Conservation (phyloP, 192 early-diverging fungal species). For the Kappamyces sp. region DNA sequence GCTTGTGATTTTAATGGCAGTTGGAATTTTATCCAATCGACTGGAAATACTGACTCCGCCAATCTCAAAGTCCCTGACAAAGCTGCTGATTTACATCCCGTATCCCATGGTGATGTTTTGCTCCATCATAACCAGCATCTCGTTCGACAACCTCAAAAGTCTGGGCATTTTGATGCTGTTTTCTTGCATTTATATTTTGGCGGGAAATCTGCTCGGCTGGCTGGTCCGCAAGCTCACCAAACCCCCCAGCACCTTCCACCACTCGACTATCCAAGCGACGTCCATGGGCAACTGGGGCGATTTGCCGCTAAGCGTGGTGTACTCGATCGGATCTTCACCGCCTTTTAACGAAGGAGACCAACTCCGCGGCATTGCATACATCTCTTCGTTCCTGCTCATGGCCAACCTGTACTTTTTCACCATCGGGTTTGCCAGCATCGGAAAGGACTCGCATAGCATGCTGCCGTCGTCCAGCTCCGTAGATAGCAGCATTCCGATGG, state of each 20-base stretch:
- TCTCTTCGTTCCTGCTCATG: slow-evolving; percentile 24
- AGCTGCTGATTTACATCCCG: too few species aligned
- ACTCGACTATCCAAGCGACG: slow-evolving; percentile 14
- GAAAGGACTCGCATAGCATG: slow-evolving; percentile 16
- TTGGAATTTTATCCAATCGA: too few species aligned
- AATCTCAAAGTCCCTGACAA: too few species aligned
- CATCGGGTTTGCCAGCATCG: slow-evolving; percentile 22
- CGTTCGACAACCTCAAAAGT: too few species aligned
- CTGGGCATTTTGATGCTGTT: too few species aligned
- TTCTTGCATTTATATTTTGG: too few species aligned
- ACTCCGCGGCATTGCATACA: slow-evolving; percentile 20
- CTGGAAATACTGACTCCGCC: too few species aligned
- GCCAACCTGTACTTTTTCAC: slow-evolving; percentile 26
- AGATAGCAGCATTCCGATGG: neutral
- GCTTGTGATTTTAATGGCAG: too few species aligned
- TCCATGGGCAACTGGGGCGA: slow-evolving; percentile 32
- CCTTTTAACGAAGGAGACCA: neutral
- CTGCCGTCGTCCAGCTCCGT: neutral
- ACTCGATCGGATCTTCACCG: slow-evolving; percentile 1
- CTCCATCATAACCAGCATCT: too few species aligned
- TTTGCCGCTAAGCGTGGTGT: slow-evolving; percentile 18
- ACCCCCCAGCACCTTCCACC: neutral
- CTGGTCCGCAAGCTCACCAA: slow-evolving; percentile 2
- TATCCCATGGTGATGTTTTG: too few species aligned
- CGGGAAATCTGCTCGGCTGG: neutral